Evolutionary conservation across 345 rosid genomes (phyloP).

Genomic region (Microcos paniculata): DNA sequence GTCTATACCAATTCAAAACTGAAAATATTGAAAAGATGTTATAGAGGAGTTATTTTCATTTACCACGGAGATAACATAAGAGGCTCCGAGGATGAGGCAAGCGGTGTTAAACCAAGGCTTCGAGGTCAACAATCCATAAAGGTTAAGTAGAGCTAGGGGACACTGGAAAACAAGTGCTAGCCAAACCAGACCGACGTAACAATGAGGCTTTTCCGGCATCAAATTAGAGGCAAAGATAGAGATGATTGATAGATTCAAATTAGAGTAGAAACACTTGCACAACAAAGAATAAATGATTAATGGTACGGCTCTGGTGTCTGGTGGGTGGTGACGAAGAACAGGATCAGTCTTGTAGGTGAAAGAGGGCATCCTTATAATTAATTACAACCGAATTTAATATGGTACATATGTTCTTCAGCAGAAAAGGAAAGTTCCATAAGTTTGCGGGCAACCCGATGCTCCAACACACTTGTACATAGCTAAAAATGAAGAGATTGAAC

Average conservation of each 20-base stretch:
- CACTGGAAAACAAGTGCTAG: conserved; percentile 64
- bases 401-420: not conserved
- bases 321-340: not conserved
- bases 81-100: conserved; percentile 69
- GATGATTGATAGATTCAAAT: too few species aligned
- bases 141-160: conserved; percentile 66
- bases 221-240: conserved; percentile 20
- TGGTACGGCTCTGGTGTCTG: not conserved
- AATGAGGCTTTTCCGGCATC: conserved; percentile 58
- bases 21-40: not conserved
- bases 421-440: not conserved
- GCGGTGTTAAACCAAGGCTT: conserved; percentile 70
- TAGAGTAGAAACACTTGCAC: too few species aligned
- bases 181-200: conserved; percentile 66
- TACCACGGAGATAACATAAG: conserved; percentile 65
- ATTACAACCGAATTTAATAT: not conserved
- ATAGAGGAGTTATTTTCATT: not conserved
- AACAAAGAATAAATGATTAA: too few species aligned
- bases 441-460: not conserved
- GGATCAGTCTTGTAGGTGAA: not conserved
- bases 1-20: not conserved
- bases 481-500: too few species aligned
- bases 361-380: not conserved
- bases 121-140: conserved; percentile 45
- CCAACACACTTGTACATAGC: not conserved